Conservation (phyloP, 2,329 filamentous ascomycete genomes). For the Trichoderma guizhouense region DNA sequence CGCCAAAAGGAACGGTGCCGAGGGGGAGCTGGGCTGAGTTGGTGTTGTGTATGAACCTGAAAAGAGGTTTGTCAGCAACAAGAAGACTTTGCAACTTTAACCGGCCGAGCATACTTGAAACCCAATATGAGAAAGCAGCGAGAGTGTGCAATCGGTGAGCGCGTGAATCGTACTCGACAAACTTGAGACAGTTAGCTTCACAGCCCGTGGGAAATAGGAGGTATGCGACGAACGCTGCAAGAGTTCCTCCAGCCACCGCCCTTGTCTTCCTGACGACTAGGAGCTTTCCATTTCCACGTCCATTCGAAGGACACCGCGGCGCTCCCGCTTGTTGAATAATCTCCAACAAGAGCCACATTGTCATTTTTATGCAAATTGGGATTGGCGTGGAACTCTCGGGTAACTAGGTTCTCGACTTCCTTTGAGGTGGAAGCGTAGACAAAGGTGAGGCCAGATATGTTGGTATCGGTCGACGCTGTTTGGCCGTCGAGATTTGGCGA, state of each 20-base stretch:
- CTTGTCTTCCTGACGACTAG: slow-evolving; percentile 74
- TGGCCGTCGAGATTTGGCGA: slow-evolving; percentile 50
- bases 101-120: slow-evolving; percentile 61
- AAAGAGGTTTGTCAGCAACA: not conserved
- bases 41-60: slow-evolving; percentile 23
- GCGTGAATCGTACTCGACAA: slow-evolving; percentile 94
- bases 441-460: slow-evolving; percentile 85
- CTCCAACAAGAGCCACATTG: slow-evolving; percentile 92
- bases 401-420: slow-evolving; percentile 91
- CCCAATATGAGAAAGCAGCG: slow-evolving; percentile 93
- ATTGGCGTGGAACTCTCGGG: slow-evolving; percentile 92
- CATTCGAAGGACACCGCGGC: slow-evolving; percentile 86
- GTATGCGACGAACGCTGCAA: slow-evolving; percentile 66
- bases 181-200: slow-evolving; percentile 48
- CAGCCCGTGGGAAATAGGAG: not conserved
- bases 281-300: slow-evolving; percentile 96
- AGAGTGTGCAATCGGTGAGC: slow-evolving; percentile 85
- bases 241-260: slow-evolving; percentile 93
- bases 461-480: slow-evolving; percentile 59
- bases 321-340: slow-evolving; percentile 80
- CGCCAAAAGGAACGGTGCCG: slow-evolving; percentile 68
- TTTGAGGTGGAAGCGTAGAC: slow-evolving; percentile 80
- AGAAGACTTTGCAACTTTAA: slow-evolving; percentile 23
- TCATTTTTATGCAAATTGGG: slow-evolving; percentile 96
- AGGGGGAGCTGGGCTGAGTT: slow-evolving; percentile 62